Evolutionary conservation across 78 protist species (phyloP).

Genomic region (Planoprotostelium fungivorum): DNA sequence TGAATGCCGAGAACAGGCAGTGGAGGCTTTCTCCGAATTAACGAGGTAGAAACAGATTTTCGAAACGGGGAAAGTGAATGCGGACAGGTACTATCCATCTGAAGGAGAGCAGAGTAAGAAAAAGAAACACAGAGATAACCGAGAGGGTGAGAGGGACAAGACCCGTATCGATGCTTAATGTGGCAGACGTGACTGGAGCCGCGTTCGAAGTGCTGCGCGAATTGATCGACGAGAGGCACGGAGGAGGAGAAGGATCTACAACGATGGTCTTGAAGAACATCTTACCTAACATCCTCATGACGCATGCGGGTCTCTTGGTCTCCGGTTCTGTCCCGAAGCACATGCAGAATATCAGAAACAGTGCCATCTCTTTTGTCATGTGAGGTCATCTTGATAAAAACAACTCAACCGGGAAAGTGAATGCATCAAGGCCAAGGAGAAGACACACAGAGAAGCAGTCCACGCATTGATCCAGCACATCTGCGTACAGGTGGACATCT

Average conservation of each 20-base stretch:
- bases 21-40: neutral
- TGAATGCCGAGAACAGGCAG: neutral
- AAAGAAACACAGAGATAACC: no score
- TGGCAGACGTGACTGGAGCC: neutral
- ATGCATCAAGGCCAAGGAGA: neutral
- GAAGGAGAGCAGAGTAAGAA: no score
- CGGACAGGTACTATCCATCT: neutral
- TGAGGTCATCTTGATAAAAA: neutral
- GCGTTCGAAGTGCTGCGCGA: neutral
- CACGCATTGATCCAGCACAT: conserved; percentile 24
- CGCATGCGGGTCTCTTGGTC: neutral
- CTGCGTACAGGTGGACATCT: conserved; percentile 3
- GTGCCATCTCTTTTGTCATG: neutral
- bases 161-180: no score
- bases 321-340: neutral
- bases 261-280: neutral
- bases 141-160: no score
- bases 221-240: neutral
- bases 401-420: neutral
- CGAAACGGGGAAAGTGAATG: neutral
- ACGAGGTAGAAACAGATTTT: neutral
- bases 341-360: neutral
- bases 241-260: neutral
- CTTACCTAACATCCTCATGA: neutral
- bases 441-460: neutral